Base-by-base conservation (phyloP, 768 basidiomycete genomes). In the Daedaleopsis nitida region DNA sequence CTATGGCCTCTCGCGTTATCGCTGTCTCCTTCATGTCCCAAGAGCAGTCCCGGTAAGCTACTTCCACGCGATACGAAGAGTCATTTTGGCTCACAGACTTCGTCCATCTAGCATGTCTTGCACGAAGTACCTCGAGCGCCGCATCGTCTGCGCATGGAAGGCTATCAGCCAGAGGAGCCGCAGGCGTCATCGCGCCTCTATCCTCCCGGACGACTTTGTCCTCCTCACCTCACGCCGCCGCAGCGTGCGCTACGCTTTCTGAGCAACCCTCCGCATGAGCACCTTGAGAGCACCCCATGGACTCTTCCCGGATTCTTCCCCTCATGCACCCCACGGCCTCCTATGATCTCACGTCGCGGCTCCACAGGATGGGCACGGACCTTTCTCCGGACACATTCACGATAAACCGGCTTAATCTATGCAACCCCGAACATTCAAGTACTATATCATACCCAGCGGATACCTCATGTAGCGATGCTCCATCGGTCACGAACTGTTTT, bases 61-160 rank as follows among this genome's bases (percentile, higher is more conserved):
- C 34, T 8, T 14, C 14, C 8, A 27, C 19, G 10, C n/a, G 12
- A 37, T 21, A 2, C 37, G 21, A 1, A 9, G 5, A 17, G 1
- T 5, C n/a, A n/a, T 2, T 3, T 19, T 6, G 10, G 14, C 49
- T 34, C n/a, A 24, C 47, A 21, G 8, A 12, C 17, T 16, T n/a
- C 43, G 27, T 32, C 27, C 27, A 32, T 32, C 1, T 43, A 72
- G 70, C 45, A 55, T 68, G 44, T 76, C 83, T 4, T 74, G 73
- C 64, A 72, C 78, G 13, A 85, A 83, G 62, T 73, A 72, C 66
- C 71, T 89, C 59, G 81, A 85, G 67, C 86, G 87, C 57, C 83
- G 82, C 69, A 73, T 87, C 61, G 72, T 88, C 55, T 74, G 77
- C 45, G 76, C 80, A 11, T 89, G 87, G 87, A 89, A 89, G 68